Evolutionary conservation across 495 filamentous ascomycete genomes (phyloP), one percentile per base, ranked within the genome.

Genomic region (Talaromyces nanjingensis): DNA sequence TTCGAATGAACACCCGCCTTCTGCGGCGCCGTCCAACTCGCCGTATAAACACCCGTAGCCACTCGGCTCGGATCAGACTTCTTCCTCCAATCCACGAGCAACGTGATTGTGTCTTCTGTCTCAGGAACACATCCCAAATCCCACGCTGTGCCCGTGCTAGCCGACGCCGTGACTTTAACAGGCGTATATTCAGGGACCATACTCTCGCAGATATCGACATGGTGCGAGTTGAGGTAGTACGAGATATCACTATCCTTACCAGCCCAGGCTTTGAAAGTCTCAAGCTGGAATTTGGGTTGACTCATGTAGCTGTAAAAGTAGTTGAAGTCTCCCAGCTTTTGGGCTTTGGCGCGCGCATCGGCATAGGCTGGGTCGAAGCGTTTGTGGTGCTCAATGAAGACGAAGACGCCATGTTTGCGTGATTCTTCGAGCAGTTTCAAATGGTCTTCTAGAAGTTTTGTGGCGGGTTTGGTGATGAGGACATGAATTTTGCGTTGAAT

Each of bases 221-320:
- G 93, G 76, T 97, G 93, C 63, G 86, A 90, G 80, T 97, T 97
- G 11, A 97, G 83, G 71, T 96, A 97, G 76, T 97, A 97, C 2
- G 87, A 91, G 68, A 97, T 96, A 76, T 97, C 93, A 37, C 87
- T 91, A 69, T 97, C 92, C 60, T 85, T 84, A 56, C 93, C 93
- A 0, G 93, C 93, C 93, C 93, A 97, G 0, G 92, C 90, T 74
- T 92, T 94, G 87, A 97, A 97, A 0, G 93, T 97, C 78, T 96
- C 91, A 6, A 97, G 82, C 76, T 97, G 93, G 20, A 75, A 87
- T 72, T 97, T 97, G 24, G 93, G 93, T 81, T 97, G 93, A 59
- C 85, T 89, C 93, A 97, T 97, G 80, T 97, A 97, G 66, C 84
- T 89, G 80, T 96, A 97, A 76, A 96, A 97, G 81, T 97, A 97